These are phyloP conservation scores for Pythium insidiosum DNA, from an alignment of 352 stramenopile genomes.

Conservation along the genomic window DNA sequence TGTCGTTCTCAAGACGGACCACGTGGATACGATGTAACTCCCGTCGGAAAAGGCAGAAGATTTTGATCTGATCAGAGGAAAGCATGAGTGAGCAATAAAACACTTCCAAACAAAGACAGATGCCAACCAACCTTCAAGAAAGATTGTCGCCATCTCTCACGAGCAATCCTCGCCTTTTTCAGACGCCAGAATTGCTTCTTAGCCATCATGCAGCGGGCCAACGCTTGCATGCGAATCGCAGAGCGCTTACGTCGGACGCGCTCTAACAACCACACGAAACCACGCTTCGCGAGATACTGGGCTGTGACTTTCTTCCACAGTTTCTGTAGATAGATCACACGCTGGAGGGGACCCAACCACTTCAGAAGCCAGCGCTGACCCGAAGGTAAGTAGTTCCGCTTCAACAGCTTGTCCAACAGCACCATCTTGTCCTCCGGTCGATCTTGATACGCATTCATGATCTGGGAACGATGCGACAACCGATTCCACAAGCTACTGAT, in stretches of 20 bases:
- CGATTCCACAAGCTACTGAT: conserved; percentile 60
- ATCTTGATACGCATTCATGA: conserved; percentile 73
- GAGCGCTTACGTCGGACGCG: conserved; percentile 55
- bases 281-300: conserved; percentile 67
- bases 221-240: conserved; percentile 52
- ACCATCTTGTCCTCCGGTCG: conserved; percentile 80
- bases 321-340: conserved; percentile 81
- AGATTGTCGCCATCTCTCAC: conserved; percentile 53
- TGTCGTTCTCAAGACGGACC: conserved; percentile 60
- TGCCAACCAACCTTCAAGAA: conserved; percentile 47
- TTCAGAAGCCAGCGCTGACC: conserved; percentile 77
- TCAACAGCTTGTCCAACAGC: conserved; percentile 66
- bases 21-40: conserved; percentile 69
- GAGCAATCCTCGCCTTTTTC: conserved; percentile 57
- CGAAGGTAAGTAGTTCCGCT: conserved; percentile 47
- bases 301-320: conserved; percentile 75
- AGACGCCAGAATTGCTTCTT: conserved; percentile 54
- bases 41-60: conserved; percentile 44
- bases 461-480: conserved; percentile 56
- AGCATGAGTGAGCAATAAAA: background rate
- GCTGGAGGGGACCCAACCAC: conserved; percentile 73
- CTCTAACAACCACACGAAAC: conserved; percentile 74
- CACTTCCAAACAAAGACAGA: background rate
- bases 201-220: conserved; percentile 54
- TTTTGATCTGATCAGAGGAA: conserved; percentile 15